These are phyloP conservation scores for Termitomyces sp. DNA, from an alignment of 768 basidiomycete genomes.

Conservation along the genomic window DNA sequence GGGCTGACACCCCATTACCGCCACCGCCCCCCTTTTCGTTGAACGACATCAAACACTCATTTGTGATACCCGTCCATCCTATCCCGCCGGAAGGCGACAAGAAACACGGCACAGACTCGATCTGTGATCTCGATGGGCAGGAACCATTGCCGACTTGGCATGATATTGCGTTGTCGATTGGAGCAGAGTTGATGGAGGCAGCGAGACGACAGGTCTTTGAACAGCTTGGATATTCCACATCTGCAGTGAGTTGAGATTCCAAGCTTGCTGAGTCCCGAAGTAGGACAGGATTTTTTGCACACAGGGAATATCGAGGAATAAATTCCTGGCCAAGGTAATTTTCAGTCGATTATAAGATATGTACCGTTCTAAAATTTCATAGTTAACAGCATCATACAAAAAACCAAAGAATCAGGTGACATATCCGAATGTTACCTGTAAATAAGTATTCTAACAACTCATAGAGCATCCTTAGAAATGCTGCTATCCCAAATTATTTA, in stretches of 20 bases:
- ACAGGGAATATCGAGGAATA: conserved; percentile 88
- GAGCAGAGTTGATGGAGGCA: conserved; percentile 79
- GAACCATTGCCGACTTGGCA: conserved; percentile 66
- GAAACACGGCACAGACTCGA: conserved; percentile 3
- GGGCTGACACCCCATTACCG: conserved; percentile 74
- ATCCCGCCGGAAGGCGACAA: conserved; percentile 17
- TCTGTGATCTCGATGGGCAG: conserved; percentile 6
- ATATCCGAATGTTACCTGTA: background rate
- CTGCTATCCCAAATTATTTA: conserved; percentile 81
- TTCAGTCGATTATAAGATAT: background rate
- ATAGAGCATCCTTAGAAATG: conserved; percentile 80
- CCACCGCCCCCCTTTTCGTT: conserved; percentile 61
- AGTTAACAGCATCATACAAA: conserved; percentile 88
- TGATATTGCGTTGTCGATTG: conserved; percentile 86
- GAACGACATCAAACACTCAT: conserved; percentile 53
- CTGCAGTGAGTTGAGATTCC: conserved; percentile 54
- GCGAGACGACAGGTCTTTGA: conserved; percentile 61
- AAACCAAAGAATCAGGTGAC: conserved; percentile 83
- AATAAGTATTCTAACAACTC: background rate
- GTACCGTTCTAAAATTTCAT: conserved; percentile 4
- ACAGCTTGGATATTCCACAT: conserved; percentile 87
- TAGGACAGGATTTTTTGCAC: background rate
- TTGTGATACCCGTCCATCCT: conserved; percentile 56
- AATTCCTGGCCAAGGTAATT: conserved; percentile 87
- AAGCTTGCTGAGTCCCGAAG: background rate